These are phyloP conservation scores for Phytophthora fragariae DNA, from an alignment of 352 stramenopile genomes.

Conservation along the genomic window DNA sequence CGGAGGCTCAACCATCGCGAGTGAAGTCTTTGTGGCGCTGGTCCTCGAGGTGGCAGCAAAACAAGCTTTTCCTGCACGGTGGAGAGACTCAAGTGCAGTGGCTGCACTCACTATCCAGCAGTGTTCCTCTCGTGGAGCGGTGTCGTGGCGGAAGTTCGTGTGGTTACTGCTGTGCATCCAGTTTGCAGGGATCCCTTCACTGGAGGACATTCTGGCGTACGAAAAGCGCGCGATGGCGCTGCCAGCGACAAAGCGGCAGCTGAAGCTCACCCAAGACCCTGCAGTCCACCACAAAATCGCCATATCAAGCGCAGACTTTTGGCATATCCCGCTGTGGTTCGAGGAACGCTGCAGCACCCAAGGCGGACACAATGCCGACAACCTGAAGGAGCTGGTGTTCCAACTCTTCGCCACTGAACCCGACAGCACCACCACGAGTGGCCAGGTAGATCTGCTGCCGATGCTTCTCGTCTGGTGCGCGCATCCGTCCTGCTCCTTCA, in stretches of 20 bases:
- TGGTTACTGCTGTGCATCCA: conserved; percentile 51
- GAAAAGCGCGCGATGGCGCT: conserved; percentile 13
- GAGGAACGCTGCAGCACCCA: conserved; percentile 14
- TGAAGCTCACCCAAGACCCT: not conserved
- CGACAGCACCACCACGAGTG: not conserved
- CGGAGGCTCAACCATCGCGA: conserved; percentile 18
- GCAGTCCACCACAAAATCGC: conserved; percentile 1
- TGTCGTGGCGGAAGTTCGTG: conserved; percentile 53
- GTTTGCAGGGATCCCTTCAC: conserved; percentile 40
- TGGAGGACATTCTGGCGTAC: conserved; percentile 37
- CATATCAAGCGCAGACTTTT: conserved; percentile 39
- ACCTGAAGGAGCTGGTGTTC: conserved; percentile 47
- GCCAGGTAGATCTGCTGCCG: conserved; percentile 28
- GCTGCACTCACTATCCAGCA: conserved; percentile 45
- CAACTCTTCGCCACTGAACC: conserved; percentile 37
- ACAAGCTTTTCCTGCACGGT: conserved; percentile 43
- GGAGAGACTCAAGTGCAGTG: conserved; percentile 44
- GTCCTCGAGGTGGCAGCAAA: conserved; percentile 44
- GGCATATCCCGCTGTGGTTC: conserved; percentile 55
- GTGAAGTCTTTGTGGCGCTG: conserved; percentile 48
- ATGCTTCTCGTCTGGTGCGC: conserved; percentile 56
- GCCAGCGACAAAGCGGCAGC: conserved; percentile 15
- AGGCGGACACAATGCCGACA: not conserved
- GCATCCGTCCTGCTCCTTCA: conserved; percentile 37
- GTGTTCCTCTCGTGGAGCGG: conserved; percentile 5